A percentile compares a stretch with the other conserved stretches of the same genome.
Conservation (phyloP, 2,329 filamentous ascomycete genomes). For the Apiospora pterosperma region DNA sequence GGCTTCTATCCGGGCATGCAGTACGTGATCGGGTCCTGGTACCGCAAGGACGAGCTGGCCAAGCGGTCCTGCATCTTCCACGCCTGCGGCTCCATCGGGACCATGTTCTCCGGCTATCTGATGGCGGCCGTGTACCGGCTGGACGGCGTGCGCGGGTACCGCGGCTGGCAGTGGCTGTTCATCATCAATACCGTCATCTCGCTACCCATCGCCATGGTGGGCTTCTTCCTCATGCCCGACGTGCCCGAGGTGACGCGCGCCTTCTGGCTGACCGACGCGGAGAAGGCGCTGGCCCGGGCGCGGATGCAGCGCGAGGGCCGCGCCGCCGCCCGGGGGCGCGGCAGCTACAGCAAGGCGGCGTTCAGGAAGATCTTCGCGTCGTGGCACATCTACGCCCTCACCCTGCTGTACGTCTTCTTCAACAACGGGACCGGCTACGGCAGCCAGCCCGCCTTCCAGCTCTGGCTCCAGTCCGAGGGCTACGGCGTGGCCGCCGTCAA, state of each 20-base stretch:
- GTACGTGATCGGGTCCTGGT: slow-evolving; percentile 34
- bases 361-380: slow-evolving; percentile 57
- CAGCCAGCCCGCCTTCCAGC: slow-evolving; percentile 51
- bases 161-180: slow-evolving; percentile 54
- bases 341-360: slow-evolving; percentile 42
- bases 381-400: slow-evolving; percentile 62
- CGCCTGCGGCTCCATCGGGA: slow-evolving; percentile 21
- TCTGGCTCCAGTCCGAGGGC: slow-evolving; percentile 43
- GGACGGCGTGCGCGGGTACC: slow-evolving; percentile 40
- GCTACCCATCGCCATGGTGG: slow-evolving; percentile 45
- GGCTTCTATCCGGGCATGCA: slow-evolving; percentile 27
- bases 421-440: slow-evolving; percentile 52
- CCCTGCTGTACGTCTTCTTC: slow-evolving; percentile 58
- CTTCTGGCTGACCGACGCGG: slow-evolving; percentile 33
- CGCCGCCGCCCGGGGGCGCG: slow-evolving; percentile 21
- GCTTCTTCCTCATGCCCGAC: slow-evolving; percentile 40
- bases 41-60: slow-evolving; percentile 35
- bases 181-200: slow-evolving; percentile 52
- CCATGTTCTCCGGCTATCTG: slow-evolving; percentile 47
- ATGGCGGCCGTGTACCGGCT: slow-evolving; percentile 50
- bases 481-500: slow-evolving; percentile 39
- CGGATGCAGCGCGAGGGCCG: slow-evolving; percentile 42
- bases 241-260: slow-evolving; percentile 34
- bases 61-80: slow-evolving; percentile 41
- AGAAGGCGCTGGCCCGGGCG: slow-evolving; percentile 33